Base-by-base conservation (phyloP, 371 early-diverging fungal genomes). In the Lichtheimia corymbifera region DNA sequence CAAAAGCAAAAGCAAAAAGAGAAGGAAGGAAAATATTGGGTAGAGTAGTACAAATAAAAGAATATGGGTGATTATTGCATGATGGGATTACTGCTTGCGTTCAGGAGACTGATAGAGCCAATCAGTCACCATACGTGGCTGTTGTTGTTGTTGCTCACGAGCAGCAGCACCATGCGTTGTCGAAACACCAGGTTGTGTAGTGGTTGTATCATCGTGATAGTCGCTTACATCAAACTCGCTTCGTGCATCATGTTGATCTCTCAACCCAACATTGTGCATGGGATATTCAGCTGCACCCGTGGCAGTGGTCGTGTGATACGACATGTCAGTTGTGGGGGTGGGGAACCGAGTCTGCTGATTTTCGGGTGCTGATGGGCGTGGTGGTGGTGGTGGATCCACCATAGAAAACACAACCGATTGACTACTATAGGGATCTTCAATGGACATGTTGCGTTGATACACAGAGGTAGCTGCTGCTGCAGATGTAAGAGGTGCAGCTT, bases 361-460 rank as follows among this genome's bases (percentile, higher is more conserved):
- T 2, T 35, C 35, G 2, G 35, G 11, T 12, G 17, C 40, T 3
- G 54, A 4, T 0, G 14, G 18, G 18, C 52, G 42, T 28, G 25
- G 35, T 15, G 51, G 20, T 50, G 27, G 43, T 27, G 49, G 30
- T 30, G 61, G 61, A 55, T 72, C 67, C 15, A 75, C 58, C 73
- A 78, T 73, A 0, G 79, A 71, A 56, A 78, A 75, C 50, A 71
- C 67, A 35, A 78, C 63, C 28, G 79, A 64, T 15, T 78, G 64
- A 18, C 41, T 66, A 15, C 63, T 67, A 43, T 78, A 78, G 50
- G 76, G 76, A 58, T 75, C 79, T 27, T 75, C 70, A 9, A 78
- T 43, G 15, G 72, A 62, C 9, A 78, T 42, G 6, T 67, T 71
- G 7, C 67, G 67, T 4, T 18, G 24, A n/a, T 54, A 42, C 11